Evolutionary conservation across 2,329 filamentous ascomycete genomes (phyloP), one percentile per base, ranked within the genome.

Genomic region (Fusarium sacchari): DNA sequence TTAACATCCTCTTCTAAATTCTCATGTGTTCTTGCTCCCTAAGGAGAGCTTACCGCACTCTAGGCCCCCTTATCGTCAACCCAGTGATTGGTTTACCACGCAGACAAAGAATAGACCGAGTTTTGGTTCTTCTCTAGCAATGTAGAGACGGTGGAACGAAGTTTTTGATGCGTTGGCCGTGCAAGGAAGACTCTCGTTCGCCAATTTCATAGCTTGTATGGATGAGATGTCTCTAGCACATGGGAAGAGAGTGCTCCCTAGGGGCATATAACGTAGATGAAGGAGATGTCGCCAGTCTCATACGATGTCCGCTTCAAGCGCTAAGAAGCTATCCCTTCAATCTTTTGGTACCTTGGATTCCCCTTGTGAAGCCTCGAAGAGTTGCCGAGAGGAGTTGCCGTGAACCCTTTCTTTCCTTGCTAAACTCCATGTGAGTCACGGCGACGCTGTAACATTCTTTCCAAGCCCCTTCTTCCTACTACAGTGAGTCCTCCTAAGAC

Each of bases 101-200:
- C 0, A 44, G 18, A 46, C 12, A 18, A 28, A 46, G 24, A 20
- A 10, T 4, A 2, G 12, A 12, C 4, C 15, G n/a, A 8, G 40
- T 11, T 42, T 42, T 0, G 1, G 39, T n/a, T 40, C 22, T 22
- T 14, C 39, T 40, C 22, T 40, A n/a, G 22, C 13, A 15, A 40
- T 1, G 4, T 0, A n/a, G 40, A 18, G 42, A 6, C 13, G 17
- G 20, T 13, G 22, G 30, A 24, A 24, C 2, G 12, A 34, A 7
- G 22, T 2, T 24, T 11, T 20, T 50, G 17, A 24, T 50, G 17
- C 12, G 4, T 7, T 12, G 22, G 22, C 12, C 17, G 22, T 34
- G 8, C 1, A 11, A 24, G 3, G 22, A 20, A 14, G 8, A 4
- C 8, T 24, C 22, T 5, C 4, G 8, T 0, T n/a, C 6, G 3